phyloP scores from a whole-genome alignment of 306 rosid genomes.

The Quercus berberidifolia region DNA sequence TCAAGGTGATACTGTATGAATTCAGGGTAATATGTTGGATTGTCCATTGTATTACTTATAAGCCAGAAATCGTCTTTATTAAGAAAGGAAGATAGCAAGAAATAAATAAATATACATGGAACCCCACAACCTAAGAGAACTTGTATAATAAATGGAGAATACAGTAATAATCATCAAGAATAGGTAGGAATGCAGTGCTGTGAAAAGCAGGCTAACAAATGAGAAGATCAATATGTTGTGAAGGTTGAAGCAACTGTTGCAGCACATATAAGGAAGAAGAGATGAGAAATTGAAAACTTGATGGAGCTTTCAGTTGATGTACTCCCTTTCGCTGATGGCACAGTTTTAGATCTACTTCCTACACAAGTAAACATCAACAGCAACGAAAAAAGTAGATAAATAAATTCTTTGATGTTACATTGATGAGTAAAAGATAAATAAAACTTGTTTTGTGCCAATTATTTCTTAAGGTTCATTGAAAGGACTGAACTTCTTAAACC shows the following conservation, averaged over 20 bases:
- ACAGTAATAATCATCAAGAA: slow-evolving; percentile 4
- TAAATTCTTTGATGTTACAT: not conserved
- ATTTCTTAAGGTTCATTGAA: too few relatives aligned
- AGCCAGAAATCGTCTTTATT: slow-evolving; percentile 17
- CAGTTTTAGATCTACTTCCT: slow-evolving; percentile 68
- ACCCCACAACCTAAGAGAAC: slow-evolving; percentile 19
- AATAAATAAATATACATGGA: slow-evolving; percentile 12
- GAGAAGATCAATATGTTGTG: slow-evolving; percentile 27
- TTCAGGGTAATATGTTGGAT: not conserved
- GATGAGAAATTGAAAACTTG: slow-evolving; percentile 42
- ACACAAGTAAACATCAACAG: slow-evolving; percentile 18
- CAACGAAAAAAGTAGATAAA: not conserved
- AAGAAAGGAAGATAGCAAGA: slow-evolving; percentile 8
- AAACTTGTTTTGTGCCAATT: not conserved
- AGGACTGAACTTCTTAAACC: not conserved
- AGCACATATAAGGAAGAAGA: slow-evolving; percentile 42
- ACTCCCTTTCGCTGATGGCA: slow-evolving; percentile 30
- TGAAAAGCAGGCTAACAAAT: slow-evolving; percentile 5
- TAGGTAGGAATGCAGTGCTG: not conserved
- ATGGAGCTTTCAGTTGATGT: slow-evolving; percentile 42
- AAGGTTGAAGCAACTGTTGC: slow-evolving; percentile 42
- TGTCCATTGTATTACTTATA: not conserved
- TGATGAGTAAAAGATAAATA: not conserved
- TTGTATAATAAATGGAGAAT: not conserved
- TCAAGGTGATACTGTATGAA: not conserved